Conservation (phyloP, 176 grass and related monocot genomes). For the Stipa capillata region DNA sequence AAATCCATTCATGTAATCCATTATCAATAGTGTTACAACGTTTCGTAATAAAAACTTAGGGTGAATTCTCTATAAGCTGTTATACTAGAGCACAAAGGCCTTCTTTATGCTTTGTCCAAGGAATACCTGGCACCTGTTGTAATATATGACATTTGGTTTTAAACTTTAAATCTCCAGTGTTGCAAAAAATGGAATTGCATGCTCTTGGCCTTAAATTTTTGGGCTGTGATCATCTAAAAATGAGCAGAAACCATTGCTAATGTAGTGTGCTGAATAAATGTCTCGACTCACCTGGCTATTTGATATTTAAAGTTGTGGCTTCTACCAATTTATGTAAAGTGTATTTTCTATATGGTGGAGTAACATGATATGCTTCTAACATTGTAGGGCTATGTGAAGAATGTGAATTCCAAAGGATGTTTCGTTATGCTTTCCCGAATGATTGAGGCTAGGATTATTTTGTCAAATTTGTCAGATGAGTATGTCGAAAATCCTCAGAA, state of each 20-base stretch:
- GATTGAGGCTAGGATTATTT: conserved; percentile 70
- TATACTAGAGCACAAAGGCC: background rate
- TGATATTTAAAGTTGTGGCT: background rate
- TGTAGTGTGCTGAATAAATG: background rate
- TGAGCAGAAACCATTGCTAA: background rate
- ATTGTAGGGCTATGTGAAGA: conserved; percentile 91
- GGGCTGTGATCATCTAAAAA: background rate
- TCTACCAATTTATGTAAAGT: background rate
- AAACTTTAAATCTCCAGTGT: background rate
- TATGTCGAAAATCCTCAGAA: conserved; percentile 80
- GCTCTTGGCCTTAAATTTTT: background rate
- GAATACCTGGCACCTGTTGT: background rate
- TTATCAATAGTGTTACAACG: background rate
- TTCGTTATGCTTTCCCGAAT: conserved; percentile 81
- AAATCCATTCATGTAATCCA: background rate
- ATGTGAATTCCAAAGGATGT: conserved; percentile 79
- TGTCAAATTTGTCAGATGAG: conserved; percentile 86
- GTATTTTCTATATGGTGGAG: background rate
- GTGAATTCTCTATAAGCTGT: background rate
- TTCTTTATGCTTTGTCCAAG: background rate
- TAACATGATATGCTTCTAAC: background rate
- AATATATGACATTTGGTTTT: background rate
- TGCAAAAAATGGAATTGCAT: background rate
- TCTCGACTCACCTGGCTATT: background rate
- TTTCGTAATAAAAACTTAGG: background rate